Evolutionary conservation across 2,329 filamentous ascomycete genomes (phyloP), one percentile per base, ranked within the genome.

Genomic region (Grosmannia huntii): DNA sequence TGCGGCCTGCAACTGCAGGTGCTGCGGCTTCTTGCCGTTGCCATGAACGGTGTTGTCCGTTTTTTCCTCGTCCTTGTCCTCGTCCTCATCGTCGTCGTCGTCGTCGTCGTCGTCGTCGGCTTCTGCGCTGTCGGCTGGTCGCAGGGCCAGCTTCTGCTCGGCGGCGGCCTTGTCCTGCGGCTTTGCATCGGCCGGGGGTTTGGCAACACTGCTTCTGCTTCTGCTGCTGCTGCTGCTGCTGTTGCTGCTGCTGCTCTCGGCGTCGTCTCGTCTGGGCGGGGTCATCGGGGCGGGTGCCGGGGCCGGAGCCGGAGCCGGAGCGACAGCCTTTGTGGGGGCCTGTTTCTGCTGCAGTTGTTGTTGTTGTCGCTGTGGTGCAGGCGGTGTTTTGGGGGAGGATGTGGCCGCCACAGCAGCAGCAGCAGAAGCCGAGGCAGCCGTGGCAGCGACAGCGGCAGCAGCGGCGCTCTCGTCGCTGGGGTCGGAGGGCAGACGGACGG

Each of bases 131-230:
- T 44, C 41, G 19, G 63, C 67, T 19, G 77, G 76, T 56, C 76
- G 73, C 59, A 81, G 63, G 14, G 78, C 75, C 36, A 84, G 67
- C 61, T 78, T 79, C 60, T 82, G 76, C 62, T 76, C 72, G 60
- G 82, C 80, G 62, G 82, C 79, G 3, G 70, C 67, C 48, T 65
- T 62, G 44, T 68, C 66, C n/a, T 62, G 62, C 12, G 68, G 66
- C 28, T 66, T 63, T 4, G 66, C 66, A 6, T 66, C 64, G 21
- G 61, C 63, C 9, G 38, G 5, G 16, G 19, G 6, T 10, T 62
- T 62, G 6, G 66, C 65, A 12, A 4, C 19, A 23, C 6, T 10
- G 31, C 65, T 64, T 36, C 70, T 67, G 6, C 70, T 67, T 49
- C 21, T 48, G 11, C 62, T 57, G 61, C 54, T 19, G 65, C 66